Percentiles rank a stretch among this genome's conserved stretches.
Conservation (phyloP, 352 stramenopile species). For the Globisporangium canariense region DNA sequence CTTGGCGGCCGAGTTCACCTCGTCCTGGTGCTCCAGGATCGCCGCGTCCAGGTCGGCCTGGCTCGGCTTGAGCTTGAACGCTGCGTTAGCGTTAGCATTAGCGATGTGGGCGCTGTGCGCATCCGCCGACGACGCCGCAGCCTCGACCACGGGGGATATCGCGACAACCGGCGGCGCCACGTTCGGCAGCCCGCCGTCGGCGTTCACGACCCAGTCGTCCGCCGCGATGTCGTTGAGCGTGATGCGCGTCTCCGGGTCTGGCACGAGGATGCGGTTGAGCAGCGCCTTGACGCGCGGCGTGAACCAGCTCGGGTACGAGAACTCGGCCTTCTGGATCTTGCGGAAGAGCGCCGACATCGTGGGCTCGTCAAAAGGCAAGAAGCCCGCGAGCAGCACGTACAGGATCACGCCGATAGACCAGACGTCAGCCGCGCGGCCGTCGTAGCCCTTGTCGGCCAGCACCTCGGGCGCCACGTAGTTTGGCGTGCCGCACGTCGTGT, state of each 20-base stretch:
- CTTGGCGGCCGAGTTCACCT: constrained; percentile 53
- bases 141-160: constrained; percentile 14
- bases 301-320: constrained; percentile 94
- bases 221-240: constrained; percentile 87
- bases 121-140: not conserved
- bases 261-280: constrained; percentile 91
- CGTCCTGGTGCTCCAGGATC: constrained; percentile 79
- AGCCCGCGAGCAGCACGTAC: constrained; percentile 93
- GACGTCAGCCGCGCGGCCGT: constrained; percentile 89
- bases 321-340: constrained; percentile 96
- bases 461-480: constrained; percentile 97
- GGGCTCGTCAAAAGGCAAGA: constrained; percentile 93
- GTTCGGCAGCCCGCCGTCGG: constrained; percentile 16
- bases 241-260: constrained; percentile 87
- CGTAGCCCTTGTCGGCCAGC: constrained; percentile 93
- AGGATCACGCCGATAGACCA: constrained; percentile 99
- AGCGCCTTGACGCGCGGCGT: constrained; percentile 84
- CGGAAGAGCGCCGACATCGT: constrained; percentile 95
- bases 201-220: constrained; percentile 88
- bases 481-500: constrained; percentile 95
- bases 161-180: not conserved
- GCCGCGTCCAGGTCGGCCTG: constrained; percentile 80
- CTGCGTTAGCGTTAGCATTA: constrained; percentile 6
- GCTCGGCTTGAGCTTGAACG: constrained; percentile 61
- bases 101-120: not conserved